Conservation (phyloP, 305 asterid genomes). For the Fraxinus floribunda region DNA sequence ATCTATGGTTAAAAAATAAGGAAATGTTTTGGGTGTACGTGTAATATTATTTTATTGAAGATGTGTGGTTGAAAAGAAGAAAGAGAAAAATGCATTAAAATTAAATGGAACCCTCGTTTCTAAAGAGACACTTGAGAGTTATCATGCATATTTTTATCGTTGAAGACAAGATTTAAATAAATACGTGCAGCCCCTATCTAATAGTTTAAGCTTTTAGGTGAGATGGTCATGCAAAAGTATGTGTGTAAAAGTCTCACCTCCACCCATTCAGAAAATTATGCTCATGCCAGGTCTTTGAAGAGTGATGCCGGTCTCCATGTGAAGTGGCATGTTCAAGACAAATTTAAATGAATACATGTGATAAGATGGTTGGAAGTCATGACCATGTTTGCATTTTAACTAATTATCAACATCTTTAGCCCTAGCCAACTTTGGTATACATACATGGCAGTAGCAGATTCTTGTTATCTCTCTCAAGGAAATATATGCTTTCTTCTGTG, state of each 20-base stretch:
- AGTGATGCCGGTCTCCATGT: background rate
- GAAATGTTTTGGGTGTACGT: too few relatives aligned
- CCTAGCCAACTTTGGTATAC: background rate
- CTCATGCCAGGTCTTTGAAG: background rate
- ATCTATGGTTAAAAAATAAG: too few relatives aligned
- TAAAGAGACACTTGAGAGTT: background rate
- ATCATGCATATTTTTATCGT: background rate
- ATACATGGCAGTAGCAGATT: background rate
- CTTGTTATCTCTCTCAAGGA: background rate
- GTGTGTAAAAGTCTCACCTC: background rate
- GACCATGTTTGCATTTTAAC: background rate
- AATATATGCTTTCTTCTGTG: background rate
- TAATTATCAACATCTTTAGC: background rate
- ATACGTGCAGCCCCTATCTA: background rate
- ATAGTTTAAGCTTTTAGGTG: background rate
- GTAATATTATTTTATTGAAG: too few relatives aligned
- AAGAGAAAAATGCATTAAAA: too few relatives aligned
- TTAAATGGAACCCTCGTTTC: background rate
- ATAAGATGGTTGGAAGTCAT: background rate
- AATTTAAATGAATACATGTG: background rate
- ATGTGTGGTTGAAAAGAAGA: too few relatives aligned
- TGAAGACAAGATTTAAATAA: background rate
- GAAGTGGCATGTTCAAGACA: background rate
- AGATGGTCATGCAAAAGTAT: background rate
- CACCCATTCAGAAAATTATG: background rate